These are phyloP conservation scores for Apiospora malaysiana DNA, from an alignment of 2,329 filamentous ascomycete genomes.

Conservation along the genomic window DNA sequence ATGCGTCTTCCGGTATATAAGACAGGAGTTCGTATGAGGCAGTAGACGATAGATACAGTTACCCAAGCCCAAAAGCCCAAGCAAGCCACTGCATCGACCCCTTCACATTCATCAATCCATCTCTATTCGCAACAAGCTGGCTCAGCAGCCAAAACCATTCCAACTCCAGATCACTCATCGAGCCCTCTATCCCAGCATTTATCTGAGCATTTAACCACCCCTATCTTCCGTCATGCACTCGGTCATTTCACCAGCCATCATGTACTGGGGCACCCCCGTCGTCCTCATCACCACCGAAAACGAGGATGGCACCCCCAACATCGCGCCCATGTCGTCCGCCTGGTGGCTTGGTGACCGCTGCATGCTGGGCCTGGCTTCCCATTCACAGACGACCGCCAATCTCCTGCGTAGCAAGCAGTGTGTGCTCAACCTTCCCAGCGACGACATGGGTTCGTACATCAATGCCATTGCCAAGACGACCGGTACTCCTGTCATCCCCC, in stretches of 20 bases:
- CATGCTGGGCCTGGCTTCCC: constrained; percentile 46
- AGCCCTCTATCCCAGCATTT: neutral
- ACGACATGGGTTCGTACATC: constrained; percentile 41
- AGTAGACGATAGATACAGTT: neutral
- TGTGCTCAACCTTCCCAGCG: constrained; percentile 48
- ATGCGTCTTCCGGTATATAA: neutral
- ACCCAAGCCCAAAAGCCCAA: neutral
- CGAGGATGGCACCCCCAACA: constrained; percentile 47
- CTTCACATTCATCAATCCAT: neutral
- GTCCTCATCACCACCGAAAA: constrained; percentile 47
- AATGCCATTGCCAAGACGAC: constrained; percentile 48
- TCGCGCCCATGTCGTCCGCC: constrained; percentile 50
- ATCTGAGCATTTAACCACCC: neutral
- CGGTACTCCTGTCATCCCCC: constrained; percentile 36
- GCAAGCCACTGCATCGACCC: neutral
- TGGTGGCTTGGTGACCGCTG: constrained; percentile 51
- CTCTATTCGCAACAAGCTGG: too few relatives aligned
- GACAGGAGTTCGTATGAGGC: neutral
- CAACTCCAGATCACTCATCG: neutral
- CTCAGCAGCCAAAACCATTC: neutral
- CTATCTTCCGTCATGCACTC: constrained; percentile 24
- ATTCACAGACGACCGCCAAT: constrained; percentile 46
- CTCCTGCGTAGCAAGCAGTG: constrained; percentile 48
- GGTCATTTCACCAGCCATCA: constrained; percentile 45
- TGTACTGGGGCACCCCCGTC: constrained; percentile 49